Percentiles rank a stretch among this genome's conserved stretches.
phyloP scores from a whole-genome alignment of 2,329 filamentous ascomycete species.

The Colletotrichum plurivorum region DNA sequence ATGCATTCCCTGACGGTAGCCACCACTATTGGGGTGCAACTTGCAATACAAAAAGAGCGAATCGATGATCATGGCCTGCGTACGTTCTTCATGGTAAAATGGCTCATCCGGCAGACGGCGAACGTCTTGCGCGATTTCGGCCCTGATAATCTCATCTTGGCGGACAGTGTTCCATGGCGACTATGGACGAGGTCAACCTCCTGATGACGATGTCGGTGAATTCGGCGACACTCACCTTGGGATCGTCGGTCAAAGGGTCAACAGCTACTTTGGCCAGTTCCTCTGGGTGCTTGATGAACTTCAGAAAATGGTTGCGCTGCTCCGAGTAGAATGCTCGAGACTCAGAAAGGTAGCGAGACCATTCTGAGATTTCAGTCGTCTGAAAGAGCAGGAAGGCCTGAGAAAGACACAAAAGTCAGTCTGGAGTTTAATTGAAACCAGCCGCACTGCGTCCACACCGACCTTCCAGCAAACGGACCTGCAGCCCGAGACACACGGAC shows the following conservation, averaged over 20 bases:
- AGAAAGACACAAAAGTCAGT: conserved; percentile 29
- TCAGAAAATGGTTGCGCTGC: conserved; percentile 81
- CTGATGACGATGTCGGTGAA: too few relatives aligned
- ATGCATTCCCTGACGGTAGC: conserved; percentile 99
- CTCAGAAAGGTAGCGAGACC: conserved; percentile 77
- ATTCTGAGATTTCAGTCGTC: conserved; percentile 73
- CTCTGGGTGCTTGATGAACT: conserved; percentile 87
- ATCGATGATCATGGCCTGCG: conserved; percentile 87
- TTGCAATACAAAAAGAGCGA: conserved; percentile 97
- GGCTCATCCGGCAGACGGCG: conserved; percentile 92
- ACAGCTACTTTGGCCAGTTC: conserved; percentile 77
- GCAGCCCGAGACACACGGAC: conserved; percentile 79
- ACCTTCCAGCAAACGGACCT: conserved; percentile 96
- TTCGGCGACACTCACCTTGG: conserved; percentile 57
- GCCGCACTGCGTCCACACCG: conserved; percentile 36
- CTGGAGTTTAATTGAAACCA: conserved; percentile 12
- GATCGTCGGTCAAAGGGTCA: conserved; percentile 90
- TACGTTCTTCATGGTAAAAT: conserved; percentile 86
- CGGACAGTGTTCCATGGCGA: conserved; percentile 93
- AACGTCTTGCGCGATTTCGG: conserved; percentile 95
- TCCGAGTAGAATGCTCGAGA: conserved; percentile 82
- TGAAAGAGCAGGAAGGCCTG: conserved; percentile 87
- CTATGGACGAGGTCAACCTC: conserved; percentile 61
- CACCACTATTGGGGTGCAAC: conserved; percentile 86
- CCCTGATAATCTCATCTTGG: conserved; percentile 85